Evolutionary conservation across 345 rosid species (phyloP).

Genomic region (Dovyalis caffra): DNA sequence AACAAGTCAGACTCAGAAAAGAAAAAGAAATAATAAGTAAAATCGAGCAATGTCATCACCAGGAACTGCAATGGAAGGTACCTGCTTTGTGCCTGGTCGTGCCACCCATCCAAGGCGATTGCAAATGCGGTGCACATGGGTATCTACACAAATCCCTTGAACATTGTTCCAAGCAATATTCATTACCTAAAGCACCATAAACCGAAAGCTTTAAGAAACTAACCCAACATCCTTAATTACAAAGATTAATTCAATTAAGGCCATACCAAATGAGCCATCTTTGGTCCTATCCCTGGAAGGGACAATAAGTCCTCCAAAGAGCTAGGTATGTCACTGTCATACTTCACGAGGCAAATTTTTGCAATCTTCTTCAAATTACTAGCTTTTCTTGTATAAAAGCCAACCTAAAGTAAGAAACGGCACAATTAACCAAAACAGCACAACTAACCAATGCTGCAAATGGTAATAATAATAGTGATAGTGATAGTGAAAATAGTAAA

Average conservation of each 20-base stretch:
- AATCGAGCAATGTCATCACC: background rate
- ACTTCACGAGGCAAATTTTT: constrained; percentile 66
- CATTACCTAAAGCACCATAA: constrained; percentile 64
- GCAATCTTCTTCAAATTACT: constrained; percentile 87
- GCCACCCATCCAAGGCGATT: constrained; percentile 97
- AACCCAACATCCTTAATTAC: background rate
- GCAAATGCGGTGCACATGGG: constrained; percentile 92
- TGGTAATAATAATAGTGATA: background rate
- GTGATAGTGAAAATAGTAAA: background rate
- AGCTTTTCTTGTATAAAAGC: constrained; percentile 93
- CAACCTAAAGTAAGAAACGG: constrained; percentile 50
- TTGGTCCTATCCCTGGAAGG: constrained; percentile 97
- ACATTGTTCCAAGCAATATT: constrained; percentile 83
- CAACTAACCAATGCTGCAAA: background rate
- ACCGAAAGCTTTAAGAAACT: constrained; percentile 2
- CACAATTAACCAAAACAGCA: background rate
- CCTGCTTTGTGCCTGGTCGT: constrained; percentile 63
- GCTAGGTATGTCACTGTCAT: constrained; percentile 83
- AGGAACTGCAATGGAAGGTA: constrained; percentile 13
- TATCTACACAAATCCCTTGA: constrained; percentile 93
- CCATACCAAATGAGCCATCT: constrained; percentile 62
- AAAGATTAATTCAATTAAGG: background rate
- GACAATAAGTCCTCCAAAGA: constrained; percentile 78
- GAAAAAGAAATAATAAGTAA: background rate
- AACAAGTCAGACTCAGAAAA: background rate